phyloP scores from a whole-genome alignment of 169 alveolate genomes.

The Neospora caninum region DNA sequence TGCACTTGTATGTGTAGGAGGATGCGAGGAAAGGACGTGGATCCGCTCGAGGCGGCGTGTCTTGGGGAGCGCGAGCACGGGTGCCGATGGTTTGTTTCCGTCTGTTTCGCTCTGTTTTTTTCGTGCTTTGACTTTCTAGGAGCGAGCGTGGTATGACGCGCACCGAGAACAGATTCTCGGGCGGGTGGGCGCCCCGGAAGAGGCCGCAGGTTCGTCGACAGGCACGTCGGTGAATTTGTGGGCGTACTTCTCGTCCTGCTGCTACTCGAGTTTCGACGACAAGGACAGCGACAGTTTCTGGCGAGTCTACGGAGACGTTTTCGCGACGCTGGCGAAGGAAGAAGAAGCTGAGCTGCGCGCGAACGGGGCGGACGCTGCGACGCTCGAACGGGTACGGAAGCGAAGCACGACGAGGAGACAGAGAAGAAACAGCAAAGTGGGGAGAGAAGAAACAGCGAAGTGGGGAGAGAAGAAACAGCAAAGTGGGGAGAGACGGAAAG shows the following conservation, averaged over 20 bases:
- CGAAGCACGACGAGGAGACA: neutral
- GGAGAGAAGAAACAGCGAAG: neutral
- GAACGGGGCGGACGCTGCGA: neutral
- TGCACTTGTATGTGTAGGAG: too few relatives aligned
- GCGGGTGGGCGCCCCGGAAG: neutral
- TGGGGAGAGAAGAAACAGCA: too few relatives aligned
- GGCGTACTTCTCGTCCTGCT: neutral
- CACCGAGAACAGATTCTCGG: constrained; percentile 39
- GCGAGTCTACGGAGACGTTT: constrained; percentile 39
- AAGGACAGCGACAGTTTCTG: constrained; percentile 7
- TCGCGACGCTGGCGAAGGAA: neutral
- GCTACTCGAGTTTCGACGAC: constrained; percentile 13
- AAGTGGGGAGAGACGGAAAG: too few relatives aligned
- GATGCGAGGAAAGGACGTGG: too few relatives aligned
- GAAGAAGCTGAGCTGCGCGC: neutral
- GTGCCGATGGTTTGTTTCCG: too few relatives aligned
- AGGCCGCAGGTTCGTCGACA: neutral
- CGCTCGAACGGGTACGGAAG: constrained; percentile 2
- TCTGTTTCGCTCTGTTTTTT: too few relatives aligned
- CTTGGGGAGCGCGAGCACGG: too few relatives aligned
- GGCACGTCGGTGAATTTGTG: neutral
- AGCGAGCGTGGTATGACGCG: constrained; percentile 66
- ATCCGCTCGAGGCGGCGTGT: too few relatives aligned
- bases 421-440: neutral
- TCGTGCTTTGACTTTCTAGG: neutral